Percentiles rank a stretch among this genome's conserved stretches.
Evolutionary conservation across 2,329 filamentous ascomycete species (phyloP).

Genomic region (Fusarium proliferatum): DNA sequence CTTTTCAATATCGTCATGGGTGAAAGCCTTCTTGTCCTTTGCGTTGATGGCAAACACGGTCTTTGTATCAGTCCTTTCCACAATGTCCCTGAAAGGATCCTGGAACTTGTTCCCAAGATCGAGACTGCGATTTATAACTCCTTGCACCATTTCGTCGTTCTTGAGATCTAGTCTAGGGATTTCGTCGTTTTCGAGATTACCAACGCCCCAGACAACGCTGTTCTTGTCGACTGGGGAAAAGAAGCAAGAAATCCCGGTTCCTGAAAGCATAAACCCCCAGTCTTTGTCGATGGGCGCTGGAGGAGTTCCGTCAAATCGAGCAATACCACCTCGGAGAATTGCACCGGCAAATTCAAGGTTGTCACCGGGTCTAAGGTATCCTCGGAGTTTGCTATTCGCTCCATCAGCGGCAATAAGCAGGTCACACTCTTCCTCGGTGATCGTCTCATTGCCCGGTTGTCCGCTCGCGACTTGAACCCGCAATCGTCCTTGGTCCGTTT

Average conservation of each 20-base stretch:
- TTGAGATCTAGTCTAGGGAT: slow-evolving; percentile 20
- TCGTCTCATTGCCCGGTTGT: neutral
- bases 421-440: slow-evolving; percentile 49
- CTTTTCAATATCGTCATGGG: slow-evolving; percentile 45
- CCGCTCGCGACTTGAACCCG: slow-evolving; percentile 34
- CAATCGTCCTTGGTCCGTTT: slow-evolving; percentile 40
- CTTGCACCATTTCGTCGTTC: slow-evolving; percentile 38
- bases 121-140: slow-evolving; percentile 48
- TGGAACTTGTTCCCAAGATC: slow-evolving; percentile 50
- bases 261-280: slow-evolving; percentile 56
- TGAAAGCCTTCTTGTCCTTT: slow-evolving; percentile 58
- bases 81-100: slow-evolving; percentile 54
- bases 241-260: slow-evolving; percentile 56
- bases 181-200: slow-evolving; percentile 45
- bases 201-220: slow-evolving; percentile 57
- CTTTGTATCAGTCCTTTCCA: slow-evolving; percentile 53
- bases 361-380: slow-evolving; percentile 53
- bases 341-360: slow-evolving; percentile 54
- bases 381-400: slow-evolving; percentile 54
- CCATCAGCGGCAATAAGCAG: slow-evolving; percentile 60
- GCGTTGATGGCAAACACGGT: slow-evolving; percentile 55
- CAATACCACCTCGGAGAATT: slow-evolving; percentile 52
- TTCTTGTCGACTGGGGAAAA: slow-evolving; percentile 56
- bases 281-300: slow-evolving; percentile 50
- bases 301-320: slow-evolving; percentile 49